These are phyloP conservation scores for Aristolochia californica DNA, from an alignment of 164 flowering plant species.

Conservation along the genomic window DNA sequence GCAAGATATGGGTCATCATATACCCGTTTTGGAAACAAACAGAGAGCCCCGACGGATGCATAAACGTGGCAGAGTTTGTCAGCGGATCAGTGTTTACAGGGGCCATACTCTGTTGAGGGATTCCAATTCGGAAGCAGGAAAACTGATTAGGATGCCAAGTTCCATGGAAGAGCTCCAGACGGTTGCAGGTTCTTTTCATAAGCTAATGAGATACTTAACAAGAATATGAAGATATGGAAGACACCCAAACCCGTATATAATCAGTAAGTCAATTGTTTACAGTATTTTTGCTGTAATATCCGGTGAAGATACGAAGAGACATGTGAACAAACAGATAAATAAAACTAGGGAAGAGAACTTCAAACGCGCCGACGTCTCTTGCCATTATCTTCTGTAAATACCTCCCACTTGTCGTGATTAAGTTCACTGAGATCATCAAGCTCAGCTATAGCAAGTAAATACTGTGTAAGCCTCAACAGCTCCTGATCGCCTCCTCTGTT, in stretches of 20 bases:
- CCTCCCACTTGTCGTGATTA: constrained; percentile 72
- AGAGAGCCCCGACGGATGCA: constrained; percentile 6
- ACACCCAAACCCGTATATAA: too few species aligned
- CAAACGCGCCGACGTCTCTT: constrained; percentile 40
- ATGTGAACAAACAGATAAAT: too few species aligned
- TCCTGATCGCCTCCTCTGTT: constrained; percentile 71
- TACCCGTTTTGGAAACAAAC: constrained; percentile 18
- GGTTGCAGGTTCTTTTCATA: constrained; percentile 44
- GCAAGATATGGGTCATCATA: constrained; percentile 37
- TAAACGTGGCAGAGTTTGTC: constrained; percentile 5
- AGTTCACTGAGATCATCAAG: constrained; percentile 66
- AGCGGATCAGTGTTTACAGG: constrained; percentile 62
- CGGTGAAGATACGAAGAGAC: too few species aligned
- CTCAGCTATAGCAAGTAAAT: constrained; percentile 89
- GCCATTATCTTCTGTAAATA: constrained; percentile 34
- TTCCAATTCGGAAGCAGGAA: constrained; percentile 41
- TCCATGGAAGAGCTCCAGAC: constrained; percentile 59
- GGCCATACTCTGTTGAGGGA: constrained; percentile 60
- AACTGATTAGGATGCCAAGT: constrained; percentile 51
- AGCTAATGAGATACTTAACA: too few species aligned
- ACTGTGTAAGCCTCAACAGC: constrained; percentile 80
- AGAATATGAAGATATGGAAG: too few species aligned
- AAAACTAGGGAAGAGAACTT: too few species aligned
- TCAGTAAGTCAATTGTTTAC: too few species aligned
- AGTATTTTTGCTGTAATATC: too few species aligned